A percentile compares a stretch with the other conserved stretches of the same genome.
phyloP scores from a whole-genome alignment of 2,329 filamentous ascomycete genomes.

The Helicocarpus griseus region DNA sequence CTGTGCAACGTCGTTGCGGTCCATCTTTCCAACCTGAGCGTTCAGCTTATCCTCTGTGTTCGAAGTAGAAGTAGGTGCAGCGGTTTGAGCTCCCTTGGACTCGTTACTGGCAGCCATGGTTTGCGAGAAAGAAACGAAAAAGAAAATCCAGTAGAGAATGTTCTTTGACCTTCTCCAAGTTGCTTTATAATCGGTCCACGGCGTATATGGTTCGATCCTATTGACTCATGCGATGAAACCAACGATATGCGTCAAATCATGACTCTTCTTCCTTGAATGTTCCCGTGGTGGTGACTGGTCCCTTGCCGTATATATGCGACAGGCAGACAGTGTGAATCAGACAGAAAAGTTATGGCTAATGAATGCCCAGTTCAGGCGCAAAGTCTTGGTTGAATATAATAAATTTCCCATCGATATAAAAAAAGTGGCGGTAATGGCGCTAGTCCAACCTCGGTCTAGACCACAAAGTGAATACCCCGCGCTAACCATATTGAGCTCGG shows the following conservation, averaged over 20 bases:
- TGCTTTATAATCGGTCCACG: neutral
- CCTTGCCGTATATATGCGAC: neutral
- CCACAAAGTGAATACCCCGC: conserved; percentile 20
- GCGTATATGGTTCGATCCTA: neutral
- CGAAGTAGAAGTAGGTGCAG: neutral
- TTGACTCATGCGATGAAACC: neutral
- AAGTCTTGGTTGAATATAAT: neutral
- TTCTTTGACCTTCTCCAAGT: neutral
- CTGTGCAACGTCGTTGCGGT: neutral
- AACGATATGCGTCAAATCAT: neutral
- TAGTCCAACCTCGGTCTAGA: conserved; percentile 2
- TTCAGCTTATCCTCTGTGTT: neutral
- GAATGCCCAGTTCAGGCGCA: neutral
- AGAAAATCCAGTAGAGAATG: neutral
- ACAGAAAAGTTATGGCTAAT: too few relatives aligned
- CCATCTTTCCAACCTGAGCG: neutral
- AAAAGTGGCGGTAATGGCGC: conserved; percentile 5
- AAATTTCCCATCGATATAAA: neutral
- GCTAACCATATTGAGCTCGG: conserved; percentile 22
- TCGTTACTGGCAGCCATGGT: neutral
- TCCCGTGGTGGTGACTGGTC: neutral
- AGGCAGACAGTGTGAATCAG: too few relatives aligned
- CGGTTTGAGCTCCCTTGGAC: neutral
- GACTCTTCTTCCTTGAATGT: neutral
- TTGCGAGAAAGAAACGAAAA: neutral